Evolutionary conservation across 495 filamentous ascomycete genomes (phyloP).

Genomic region (Hyaloscypha variabilis): DNA sequence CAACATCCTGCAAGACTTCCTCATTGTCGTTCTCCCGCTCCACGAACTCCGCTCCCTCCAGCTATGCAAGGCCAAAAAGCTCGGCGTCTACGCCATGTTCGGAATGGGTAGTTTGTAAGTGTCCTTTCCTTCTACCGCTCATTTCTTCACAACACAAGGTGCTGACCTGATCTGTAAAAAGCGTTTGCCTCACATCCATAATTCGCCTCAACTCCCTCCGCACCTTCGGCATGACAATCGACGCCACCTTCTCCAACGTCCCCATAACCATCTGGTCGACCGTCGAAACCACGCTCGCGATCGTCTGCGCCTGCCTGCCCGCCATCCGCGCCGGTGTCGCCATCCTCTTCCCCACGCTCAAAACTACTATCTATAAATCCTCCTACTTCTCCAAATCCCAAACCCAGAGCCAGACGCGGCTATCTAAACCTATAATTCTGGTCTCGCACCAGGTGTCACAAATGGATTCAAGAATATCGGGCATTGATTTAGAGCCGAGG

Average conservation of each 20-base stretch:
- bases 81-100: constrained; percentile 30
- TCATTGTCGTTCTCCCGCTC: constrained; percentile 55
- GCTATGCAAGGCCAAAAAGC: constrained; percentile 48
- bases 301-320: constrained; percentile 18
- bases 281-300: neutral
- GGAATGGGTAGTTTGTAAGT: constrained; percentile 1
- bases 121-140: neutral
- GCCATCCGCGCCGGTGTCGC: constrained; percentile 13
- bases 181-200: constrained; percentile 50
- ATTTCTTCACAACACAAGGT: neutral
- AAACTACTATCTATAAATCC: too few relatives aligned
- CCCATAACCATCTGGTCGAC: constrained; percentile 6
- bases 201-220: constrained; percentile 43
- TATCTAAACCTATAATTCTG: too few relatives aligned
- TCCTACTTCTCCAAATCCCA: too few relatives aligned
- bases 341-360: too few relatives aligned
- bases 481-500: too few relatives aligned
- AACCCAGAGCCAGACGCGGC: too few relatives aligned
- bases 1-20: constrained; percentile 55
- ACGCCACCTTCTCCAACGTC: constrained; percentile 44
- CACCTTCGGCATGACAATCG: constrained; percentile 41
- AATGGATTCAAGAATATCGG: too few relatives aligned
- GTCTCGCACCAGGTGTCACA: too few relatives aligned
- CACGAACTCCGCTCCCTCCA: constrained; percentile 48
- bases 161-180: too few relatives aligned